These are phyloP conservation scores for Phalaenopsis aphrodite DNA, from an alignment of 106 monocot genomes.

Conservation along the genomic window DNA sequence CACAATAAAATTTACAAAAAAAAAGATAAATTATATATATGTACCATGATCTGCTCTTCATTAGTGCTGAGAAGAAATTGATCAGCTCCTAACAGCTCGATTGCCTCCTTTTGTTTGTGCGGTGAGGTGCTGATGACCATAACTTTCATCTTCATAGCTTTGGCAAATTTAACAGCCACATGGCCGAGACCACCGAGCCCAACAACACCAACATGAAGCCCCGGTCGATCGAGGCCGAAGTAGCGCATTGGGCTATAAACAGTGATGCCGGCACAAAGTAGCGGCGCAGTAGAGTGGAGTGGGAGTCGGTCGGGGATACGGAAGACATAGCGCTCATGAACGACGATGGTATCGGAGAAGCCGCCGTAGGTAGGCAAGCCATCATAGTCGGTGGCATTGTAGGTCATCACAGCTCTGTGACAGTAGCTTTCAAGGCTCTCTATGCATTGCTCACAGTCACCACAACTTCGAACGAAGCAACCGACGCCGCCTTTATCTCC, in stretches of 20 bases:
- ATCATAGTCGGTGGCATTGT: conserved; percentile 25
- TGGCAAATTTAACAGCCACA: conserved; percentile 72
- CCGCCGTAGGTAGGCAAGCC: conserved; percentile 55
- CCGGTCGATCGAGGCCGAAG: conserved; percentile 38
- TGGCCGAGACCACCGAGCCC: conserved; percentile 82
- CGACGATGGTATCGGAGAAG: conserved; percentile 50
- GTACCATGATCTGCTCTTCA: conserved; percentile 14
- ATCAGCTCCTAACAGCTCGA: conserved; percentile 54
- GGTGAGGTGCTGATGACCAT: conserved; percentile 69
- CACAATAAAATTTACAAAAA: neutral
- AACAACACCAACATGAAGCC: conserved; percentile 61
- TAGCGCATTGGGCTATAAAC: conserved; percentile 72
- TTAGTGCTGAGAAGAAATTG: conserved; percentile 45
- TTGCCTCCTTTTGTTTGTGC: conserved; percentile 49
- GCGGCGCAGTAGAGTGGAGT: conserved; percentile 54
- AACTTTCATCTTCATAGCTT: conserved; percentile 71
- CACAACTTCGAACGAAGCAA: conserved; percentile 53
- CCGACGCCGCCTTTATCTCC: conserved; percentile 75
- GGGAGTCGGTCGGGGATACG: conserved; percentile 49
- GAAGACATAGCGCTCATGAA: conserved; percentile 45
- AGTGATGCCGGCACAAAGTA: conserved; percentile 72
- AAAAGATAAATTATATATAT: neutral
- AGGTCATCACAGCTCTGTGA: conserved; percentile 23
- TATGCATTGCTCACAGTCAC: conserved; percentile 37
- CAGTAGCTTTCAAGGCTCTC: conserved; percentile 63